Evolutionary conservation across 1,284 basidiomycete species (phyloP), one percentile per base, ranked within the genome.

Genomic region (Malassezia pachydermatis): DNA sequence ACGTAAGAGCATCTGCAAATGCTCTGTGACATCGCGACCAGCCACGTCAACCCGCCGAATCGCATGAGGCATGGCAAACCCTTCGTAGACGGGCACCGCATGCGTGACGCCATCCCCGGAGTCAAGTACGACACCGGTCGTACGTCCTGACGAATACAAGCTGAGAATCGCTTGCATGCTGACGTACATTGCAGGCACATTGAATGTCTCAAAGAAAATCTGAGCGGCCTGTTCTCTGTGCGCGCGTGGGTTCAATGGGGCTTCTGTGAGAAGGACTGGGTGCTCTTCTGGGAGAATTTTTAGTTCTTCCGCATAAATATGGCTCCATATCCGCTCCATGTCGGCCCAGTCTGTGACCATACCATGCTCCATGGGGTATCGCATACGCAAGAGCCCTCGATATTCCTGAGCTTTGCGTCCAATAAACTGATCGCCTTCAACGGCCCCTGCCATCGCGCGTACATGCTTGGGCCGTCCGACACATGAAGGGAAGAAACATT

Each of bases 61-160:
- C 29, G 94, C 92, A 70, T 98, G 88, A 29, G 92, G 90, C 87
- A 98, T 95, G 8, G 88, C 90, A 76, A 98, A 98, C 0, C 94
- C 94, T 72, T 99, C 94, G 67, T 94, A 99, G 9, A 99, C 94
- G 3, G 94, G 94, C 3, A 99, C 94, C 3, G 94, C 88, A 62
- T 99, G 94, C 17, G 94, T 96, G 2, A 99, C 94, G 19, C 94
- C 94, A 70, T 99, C 94, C 10, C 94, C 94, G 3, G 94, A 96
- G 72, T 99, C 94, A 13, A 99, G 79, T 3, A 99, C 94, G 50
- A 98, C 95, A 30, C 94, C 94, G 24, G 94, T 98, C 53, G 94
- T 98, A 57, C 94, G 80, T n/a, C 94, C 94, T 5, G 92, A 95
- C 3, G 94, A 90, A 76, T 99, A 99, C 88, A 99, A 75, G 59